Conservation (phyloP, 768 basidiomycete species). For the Collybia nuda region DNA sequence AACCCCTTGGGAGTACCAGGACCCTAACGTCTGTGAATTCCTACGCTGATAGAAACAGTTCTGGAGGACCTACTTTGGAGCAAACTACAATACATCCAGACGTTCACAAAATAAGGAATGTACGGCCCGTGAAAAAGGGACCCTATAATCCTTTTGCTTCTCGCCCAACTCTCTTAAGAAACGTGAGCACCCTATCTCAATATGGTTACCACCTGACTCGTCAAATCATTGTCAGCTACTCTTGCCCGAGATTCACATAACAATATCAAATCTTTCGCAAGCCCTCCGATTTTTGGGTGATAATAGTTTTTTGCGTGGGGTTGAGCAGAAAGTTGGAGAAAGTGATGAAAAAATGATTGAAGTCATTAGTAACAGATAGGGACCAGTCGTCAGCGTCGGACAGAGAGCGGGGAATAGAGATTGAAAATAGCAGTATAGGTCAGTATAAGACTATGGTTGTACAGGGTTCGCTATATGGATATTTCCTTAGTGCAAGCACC, state of each 20-base stretch:
- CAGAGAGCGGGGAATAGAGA: too few species aligned
- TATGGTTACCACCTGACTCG: background rate
- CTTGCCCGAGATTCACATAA: conserved; percentile 82
- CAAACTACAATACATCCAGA: conserved; percentile 1
- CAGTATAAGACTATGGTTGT: too few species aligned
- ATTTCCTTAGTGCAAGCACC: too few species aligned
- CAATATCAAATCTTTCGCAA: conserved; percentile 90
- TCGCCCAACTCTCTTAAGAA: conserved; percentile 73
- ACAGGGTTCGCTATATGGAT: too few species aligned
- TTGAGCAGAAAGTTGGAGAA: conserved; percentile 81
- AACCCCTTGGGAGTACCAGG: too few species aligned
- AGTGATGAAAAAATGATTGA: conserved; percentile 63
- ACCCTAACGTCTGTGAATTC: too few species aligned
- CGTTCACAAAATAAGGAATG: conserved; percentile 19
- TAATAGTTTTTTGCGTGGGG: conserved; percentile 81
- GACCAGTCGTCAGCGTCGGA: too few species aligned
- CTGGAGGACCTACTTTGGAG: background rate
- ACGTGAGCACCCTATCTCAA: conserved; percentile 45
- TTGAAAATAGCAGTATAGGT: too few species aligned
- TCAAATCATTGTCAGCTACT: conserved; percentile 52
- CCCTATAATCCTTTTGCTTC: conserved; percentile 65
- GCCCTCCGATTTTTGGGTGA: conserved; percentile 88
- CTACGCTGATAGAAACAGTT: too few species aligned
- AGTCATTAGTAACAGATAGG: conserved; percentile 43
- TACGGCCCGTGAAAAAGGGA: conserved; percentile 25